Base-by-base conservation (phyloP, 768 basidiomycete species). In the Pleurotus ostreatus region DNA sequence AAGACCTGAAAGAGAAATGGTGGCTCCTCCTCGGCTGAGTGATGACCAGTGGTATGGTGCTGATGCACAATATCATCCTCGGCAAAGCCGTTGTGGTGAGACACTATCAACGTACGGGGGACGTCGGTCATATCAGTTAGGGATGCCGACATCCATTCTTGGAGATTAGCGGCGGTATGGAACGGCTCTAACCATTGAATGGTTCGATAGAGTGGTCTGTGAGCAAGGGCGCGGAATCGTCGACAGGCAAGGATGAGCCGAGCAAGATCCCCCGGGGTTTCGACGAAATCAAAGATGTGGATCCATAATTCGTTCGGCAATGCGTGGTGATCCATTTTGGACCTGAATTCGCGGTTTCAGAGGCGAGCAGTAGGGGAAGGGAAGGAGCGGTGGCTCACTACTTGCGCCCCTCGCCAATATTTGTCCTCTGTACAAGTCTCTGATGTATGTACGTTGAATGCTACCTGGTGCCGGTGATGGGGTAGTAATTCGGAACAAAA, bases 281-380 rank as follows among this genome's bases (percentile, higher is more conserved):
- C 39, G 37, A 41, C 39, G 12, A 53, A 25, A 23, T 53, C 51
- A 41, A 53, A 43, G 20, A 53, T 25, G 16, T 53, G 51, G 22
- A 53, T 39, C 51, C 51, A 53, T 15, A 53, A n/a, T 41, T 53
- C 51, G 51, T 25, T 53, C 6, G 51, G 51, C 11, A 53, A 39
- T 15, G 15, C 7, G 20, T 25, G 22, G 51, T 53, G 51, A 25
- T 53, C 41, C 41, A 44, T 44, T 44, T 25, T 34, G 30, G 9
- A 34, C 30, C 9, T 11, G 8, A 11, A 34, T 34, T 34, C 30
- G 30, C 30, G 30, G 30, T 34, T 34, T 34, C 30, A 34, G 30
- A 34, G 30, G 30, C 30, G 11, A 34, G 30, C 11, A 11, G 30
- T 34, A 25, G 30, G 11, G 30, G 30, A 34, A 34, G 30, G 11